Evolutionary conservation across 2,329 filamentous ascomycete species (phyloP), one percentile per base, ranked within the genome.

Genomic region (Penicillium sp.): DNA sequence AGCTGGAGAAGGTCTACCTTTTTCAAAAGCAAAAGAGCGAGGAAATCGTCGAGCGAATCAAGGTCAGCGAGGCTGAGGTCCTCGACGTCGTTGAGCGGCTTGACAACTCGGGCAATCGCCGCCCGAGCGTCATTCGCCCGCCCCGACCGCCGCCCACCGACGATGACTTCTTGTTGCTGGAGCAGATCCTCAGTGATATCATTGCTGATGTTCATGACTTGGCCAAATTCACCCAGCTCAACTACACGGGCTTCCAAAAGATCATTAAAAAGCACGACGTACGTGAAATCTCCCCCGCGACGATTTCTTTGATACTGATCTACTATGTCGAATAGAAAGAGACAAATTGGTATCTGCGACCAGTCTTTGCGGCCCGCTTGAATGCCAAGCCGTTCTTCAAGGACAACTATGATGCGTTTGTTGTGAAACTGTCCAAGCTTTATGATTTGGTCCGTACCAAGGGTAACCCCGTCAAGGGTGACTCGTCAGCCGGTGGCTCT

Each of bases 201-300:
- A 99, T 99, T 73, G 95, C 95, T 67, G 93, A 99, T 71, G 95
- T 99, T 23, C 93, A 99, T 77, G 95, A 99, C 70, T 83, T 99
- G 59, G 93, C 95, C 75, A 98, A 98, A 78, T 99, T 96, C 74
- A 96, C 96, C 7, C 93, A 97, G 79, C 80, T 99, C 72, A 99
- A 99, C 78, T 99, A 99, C 73, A 98, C 93, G 0, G 95, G 95
- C 5, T 99, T 99, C 75, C 96, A 97, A 81, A 99, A 99, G 83
- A 99, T 99, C 63, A 96, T 99, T 77, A 99, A 99, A 83, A 99
- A 99, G 83, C 95, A 99, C 76, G 95, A 97, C 79, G 91, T 93
- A 77, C 67, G 89, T 80, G 9, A 35, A 42, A 10, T 8, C 48
- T 33, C 11, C 31, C 31, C 7, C 3, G n/a, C 6, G 35, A 19